These are phyloP conservation scores for Penicillium sp. DNA, from an alignment of 2,329 filamentous ascomycete species.

Conservation along the genomic window DNA sequence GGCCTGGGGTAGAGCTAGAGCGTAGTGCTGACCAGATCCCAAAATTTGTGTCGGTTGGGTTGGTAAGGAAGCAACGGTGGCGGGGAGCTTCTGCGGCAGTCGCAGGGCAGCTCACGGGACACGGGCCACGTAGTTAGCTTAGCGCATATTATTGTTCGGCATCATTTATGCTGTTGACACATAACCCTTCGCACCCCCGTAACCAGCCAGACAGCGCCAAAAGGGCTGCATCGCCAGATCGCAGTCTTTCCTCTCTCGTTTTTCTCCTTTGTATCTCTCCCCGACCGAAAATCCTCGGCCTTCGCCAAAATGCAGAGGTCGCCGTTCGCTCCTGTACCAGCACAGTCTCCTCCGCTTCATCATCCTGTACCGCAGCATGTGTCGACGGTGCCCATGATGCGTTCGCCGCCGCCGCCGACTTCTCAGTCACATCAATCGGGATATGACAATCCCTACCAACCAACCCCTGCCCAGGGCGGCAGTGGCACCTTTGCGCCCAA, in stretches of 20 bases:
- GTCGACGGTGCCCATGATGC: conserved; percentile 92
- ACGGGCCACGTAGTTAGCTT: background rate
- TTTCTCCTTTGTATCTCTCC: background rate
- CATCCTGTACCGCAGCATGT: conserved; percentile 98
- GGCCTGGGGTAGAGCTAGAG: background rate
- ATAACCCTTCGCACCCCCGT: background rate
- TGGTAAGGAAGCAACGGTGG: too few relatives aligned
- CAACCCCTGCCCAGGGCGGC: conserved; percentile 39
- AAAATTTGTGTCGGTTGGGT: background rate
- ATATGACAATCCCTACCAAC: conserved; percentile 50
- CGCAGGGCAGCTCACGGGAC: conserved; percentile 1
- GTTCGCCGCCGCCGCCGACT: conserved; percentile 82
- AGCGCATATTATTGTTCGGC: background rate
- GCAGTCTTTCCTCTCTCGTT: background rate
- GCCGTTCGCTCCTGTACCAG: conserved; percentile 69
- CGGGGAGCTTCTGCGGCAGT: conserved; percentile 5
- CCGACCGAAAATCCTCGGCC: background rate
- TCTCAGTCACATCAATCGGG: conserved; percentile 61
- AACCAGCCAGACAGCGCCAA: background rate
- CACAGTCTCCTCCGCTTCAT: conserved; percentile 84
- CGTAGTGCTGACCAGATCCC: background rate
- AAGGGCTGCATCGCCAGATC: background rate
- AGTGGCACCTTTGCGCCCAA: conserved; percentile 48
- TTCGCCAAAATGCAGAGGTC: conserved; percentile 70
- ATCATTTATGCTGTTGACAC: background rate